Evolutionary conservation across 108 stramenopile genomes (phyloP).

Genomic region (Cyclotella cryptica): DNA sequence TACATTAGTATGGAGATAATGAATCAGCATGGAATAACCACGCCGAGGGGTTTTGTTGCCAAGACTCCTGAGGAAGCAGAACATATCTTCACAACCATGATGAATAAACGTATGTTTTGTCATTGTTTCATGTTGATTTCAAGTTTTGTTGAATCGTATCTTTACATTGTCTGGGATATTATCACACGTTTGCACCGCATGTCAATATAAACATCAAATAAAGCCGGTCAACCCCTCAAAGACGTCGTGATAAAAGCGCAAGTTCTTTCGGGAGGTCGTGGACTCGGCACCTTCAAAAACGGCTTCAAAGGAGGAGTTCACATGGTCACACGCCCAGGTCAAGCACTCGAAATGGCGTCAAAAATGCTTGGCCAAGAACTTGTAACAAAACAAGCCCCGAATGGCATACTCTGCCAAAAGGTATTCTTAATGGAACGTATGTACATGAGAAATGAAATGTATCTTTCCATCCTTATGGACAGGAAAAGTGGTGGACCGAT

Average conservation of each 20-base stretch:
- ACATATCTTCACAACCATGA: slow-evolving; percentile 59
- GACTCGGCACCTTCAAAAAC: slow-evolving; percentile 84
- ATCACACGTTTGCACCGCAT: background rate
- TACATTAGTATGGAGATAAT: slow-evolving; percentile 82
- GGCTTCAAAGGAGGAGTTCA: slow-evolving; percentile 91
- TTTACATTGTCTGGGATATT: background rate
- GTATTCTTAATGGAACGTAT: slow-evolving; percentile 87
- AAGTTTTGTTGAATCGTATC: background rate
- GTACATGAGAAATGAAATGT: slow-evolving; percentile 84
- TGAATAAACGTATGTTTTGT: slow-evolving; percentile 64
- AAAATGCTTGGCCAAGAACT: slow-evolving; percentile 85
- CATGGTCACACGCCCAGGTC: slow-evolving; percentile 63
- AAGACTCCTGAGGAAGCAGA: slow-evolving; percentile 81
- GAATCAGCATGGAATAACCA: slow-evolving; percentile 71
- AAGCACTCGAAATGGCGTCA: slow-evolving; percentile 71
- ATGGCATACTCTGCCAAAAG: slow-evolving; percentile 57
- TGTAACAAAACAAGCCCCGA: slow-evolving; percentile 82
- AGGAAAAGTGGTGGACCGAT: slow-evolving; percentile 74
- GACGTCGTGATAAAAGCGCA: slow-evolving; percentile 86
- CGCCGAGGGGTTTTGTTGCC: slow-evolving; percentile 68
- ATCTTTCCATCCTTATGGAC: slow-evolving; percentile 86
- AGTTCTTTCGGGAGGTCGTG: slow-evolving; percentile 88
- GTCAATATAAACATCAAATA: background rate
- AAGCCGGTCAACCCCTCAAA: slow-evolving; percentile 37
- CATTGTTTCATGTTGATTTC: background rate